phyloP scores from a whole-genome alignment of 345 rosid genomes.

The Streptanthus diversifolius region DNA sequence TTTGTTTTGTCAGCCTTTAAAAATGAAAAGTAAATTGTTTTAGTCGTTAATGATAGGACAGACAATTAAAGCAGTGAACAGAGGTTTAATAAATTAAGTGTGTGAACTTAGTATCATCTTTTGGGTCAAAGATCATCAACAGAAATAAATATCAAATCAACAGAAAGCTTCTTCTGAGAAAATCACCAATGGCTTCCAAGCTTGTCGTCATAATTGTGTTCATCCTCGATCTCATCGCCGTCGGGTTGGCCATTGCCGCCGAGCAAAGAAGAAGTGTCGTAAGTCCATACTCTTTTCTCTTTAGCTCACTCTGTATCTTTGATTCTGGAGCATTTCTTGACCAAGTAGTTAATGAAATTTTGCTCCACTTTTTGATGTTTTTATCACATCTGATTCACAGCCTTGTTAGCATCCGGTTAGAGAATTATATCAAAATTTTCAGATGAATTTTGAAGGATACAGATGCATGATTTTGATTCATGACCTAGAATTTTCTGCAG shows the following conservation, averaged over 20 bases:
- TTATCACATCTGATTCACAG: slow-evolving; percentile 3
- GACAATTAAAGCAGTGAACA: not conserved
- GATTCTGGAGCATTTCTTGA: not conserved
- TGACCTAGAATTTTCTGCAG: not conserved
- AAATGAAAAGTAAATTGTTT: not conserved
- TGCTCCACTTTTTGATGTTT: not conserved
- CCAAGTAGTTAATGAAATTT: not conserved
- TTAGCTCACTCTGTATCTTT: not conserved
- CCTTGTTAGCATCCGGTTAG: not conserved
- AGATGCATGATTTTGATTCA: not conserved
- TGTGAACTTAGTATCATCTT: too few species aligned
- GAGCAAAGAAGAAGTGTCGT: slow-evolving; percentile 97
- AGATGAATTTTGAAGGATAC: not conserved
- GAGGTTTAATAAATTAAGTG: not conserved
- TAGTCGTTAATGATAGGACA: not conserved
- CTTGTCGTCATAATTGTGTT: slow-evolving; percentile 58
- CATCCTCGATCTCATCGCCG: slow-evolving; percentile 80
- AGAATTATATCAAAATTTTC: not conserved
- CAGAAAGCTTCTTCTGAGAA: slow-evolving; percentile 27
- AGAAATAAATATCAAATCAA: not conserved
- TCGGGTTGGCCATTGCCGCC: slow-evolving; percentile 89
- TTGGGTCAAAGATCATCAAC: not conserved
- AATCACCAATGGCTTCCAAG: slow-evolving; percentile 72
- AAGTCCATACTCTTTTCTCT: slow-evolving; percentile 29
- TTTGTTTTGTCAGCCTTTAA: not conserved